Evolutionary conservation across 768 basidiomycete genomes (phyloP), one percentile per base, ranked within the genome.

Genomic region (Exidia glandulosa): DNA sequence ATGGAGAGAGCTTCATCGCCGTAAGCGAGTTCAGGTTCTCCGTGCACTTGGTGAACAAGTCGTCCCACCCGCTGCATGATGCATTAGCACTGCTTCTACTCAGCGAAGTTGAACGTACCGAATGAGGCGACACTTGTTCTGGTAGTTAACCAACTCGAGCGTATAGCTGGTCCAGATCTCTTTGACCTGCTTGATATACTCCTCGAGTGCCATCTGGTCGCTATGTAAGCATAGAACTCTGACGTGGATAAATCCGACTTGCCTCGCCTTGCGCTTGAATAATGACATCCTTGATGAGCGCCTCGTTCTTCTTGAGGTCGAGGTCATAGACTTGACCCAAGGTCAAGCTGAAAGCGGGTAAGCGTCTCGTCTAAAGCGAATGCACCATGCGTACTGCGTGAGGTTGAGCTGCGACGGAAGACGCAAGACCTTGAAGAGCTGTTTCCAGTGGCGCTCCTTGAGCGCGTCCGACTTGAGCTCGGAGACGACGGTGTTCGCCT

Each of bases 391-490:
- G 63, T 70, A 93, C 88, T 87, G 74, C 1, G 85, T 81, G 60
- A 94, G 76, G 65, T 81, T 88, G 60, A 90, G 87, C 57, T 87
- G 84, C 3, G 85, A 77, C 3, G 90, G 80, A 58, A 94, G 71
- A 61, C 83, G 80, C 59, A 99, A 74, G 16, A 81, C 82, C 71
- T 97, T 98, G 82, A 95, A 96, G 25, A 99, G 76, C 70, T 95
- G 90, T 68, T 93, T 90, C 96, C 96, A 99, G 70, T 99, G 96
- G 60, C 96, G 82, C 66, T 99, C 96, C 73, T 97, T 92, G 67
- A 99, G 73, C 3, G 94, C 94, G 68, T 98, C 96, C 10, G 93
- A 95, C 75, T 96, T 97, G 67, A 99, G 77, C 73, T 99, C 96
- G 16, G 85, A 85, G n/a, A 99, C 79, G 64, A 96, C 76, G 0